These are phyloP conservation scores for Amborella trichopoda DNA, from an alignment of 164 flowering plant genomes.

Conservation along the genomic window DNA sequence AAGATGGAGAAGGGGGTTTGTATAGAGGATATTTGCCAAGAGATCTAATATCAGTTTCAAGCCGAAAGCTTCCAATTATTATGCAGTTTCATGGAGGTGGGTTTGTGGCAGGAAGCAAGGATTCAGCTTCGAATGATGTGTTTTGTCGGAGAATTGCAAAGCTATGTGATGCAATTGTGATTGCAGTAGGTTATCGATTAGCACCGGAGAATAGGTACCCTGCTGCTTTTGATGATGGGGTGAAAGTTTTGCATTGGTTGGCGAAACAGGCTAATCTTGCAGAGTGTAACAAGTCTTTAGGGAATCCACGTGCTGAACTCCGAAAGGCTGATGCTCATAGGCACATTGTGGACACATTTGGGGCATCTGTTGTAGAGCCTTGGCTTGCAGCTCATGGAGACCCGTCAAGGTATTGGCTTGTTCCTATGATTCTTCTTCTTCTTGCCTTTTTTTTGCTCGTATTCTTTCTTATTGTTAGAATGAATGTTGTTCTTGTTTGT, in stretches of 20 bases:
- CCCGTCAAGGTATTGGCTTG: constrained; percentile 61
- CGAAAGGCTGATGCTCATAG: constrained; percentile 44
- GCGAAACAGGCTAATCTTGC: constrained; percentile 74
- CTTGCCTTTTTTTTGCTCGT: too few relatives aligned
- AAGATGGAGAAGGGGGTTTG: constrained; percentile 8
- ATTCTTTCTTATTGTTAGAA: too few relatives aligned
- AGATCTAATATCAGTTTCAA: not conserved
- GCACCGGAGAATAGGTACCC: constrained; percentile 78
- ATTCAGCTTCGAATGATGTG: constrained; percentile 57
- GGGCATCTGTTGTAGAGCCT: constrained; percentile 94
- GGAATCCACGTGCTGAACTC: constrained; percentile 25
- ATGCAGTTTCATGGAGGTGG: constrained; percentile 87
- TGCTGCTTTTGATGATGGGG: constrained; percentile 80
- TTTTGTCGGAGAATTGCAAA: constrained; percentile 70
- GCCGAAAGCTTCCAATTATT: constrained; percentile 49
- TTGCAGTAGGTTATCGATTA: constrained; percentile 76
- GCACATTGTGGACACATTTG: constrained; percentile 69
- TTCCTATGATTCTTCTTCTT: not conserved
- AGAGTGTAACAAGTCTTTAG: constrained; percentile 44
- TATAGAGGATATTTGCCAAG: constrained; percentile 48
- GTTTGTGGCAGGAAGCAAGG: constrained; percentile 65
- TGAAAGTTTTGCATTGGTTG: constrained; percentile 73
- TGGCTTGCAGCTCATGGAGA: constrained; percentile 99
- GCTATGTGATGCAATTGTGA: constrained; percentile 65
- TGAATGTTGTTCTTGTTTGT: too few relatives aligned